Base-by-base conservation (phyloP, 345 rosid genomes). In the Noccaea bulbosa region DNA sequence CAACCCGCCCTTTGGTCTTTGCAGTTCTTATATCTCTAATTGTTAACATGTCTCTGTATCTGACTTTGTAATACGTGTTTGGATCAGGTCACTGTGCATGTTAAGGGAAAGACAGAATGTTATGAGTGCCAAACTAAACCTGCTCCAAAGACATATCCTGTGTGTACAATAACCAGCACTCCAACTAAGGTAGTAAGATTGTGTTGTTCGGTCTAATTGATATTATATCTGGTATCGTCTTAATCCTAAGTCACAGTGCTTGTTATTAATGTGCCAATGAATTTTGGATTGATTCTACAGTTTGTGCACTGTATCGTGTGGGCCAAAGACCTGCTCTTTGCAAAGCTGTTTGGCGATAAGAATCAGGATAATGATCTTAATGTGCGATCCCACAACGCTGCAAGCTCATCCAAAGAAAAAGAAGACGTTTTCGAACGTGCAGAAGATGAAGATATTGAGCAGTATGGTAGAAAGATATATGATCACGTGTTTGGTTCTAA, bases 401-500 rank as follows among this genome's bases (percentile, higher is more conserved):
- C 86, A 47, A 82, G 81, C 74, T 83, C 88, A 47, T 85, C 96
- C 52, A 92, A 88, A 77, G 82, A 87, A 34, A 67, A 74, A 16
- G 86, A 79, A 53, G 95, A 92, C 78, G 91, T 90, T 11, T 92
- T 90, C 68, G 92, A 84, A 67, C 84, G 79, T 72, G 72, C 81
- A 65, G 74, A 81, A 68, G 87, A 85, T 77, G 98, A 92, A 82
- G 93, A 87, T 73, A 54, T 88, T 58, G 89, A 87, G 67, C 83
- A 84, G 70, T 95, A 95, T 79, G 90, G 94, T 80, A 88, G 88
- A 78, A 88, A 92, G 80, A 92, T 95, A 81, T 95, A 79, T 72
- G 99, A 95, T 82, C 99, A 95, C 48, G 97, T 95, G 15, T 95
- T 95, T 80, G 99, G 99, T 79, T 86, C 81, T 76, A 95, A 95